phyloP scores from a whole-genome alignment of 371 early-diverging fungal species.

The Circinella minor region DNA sequence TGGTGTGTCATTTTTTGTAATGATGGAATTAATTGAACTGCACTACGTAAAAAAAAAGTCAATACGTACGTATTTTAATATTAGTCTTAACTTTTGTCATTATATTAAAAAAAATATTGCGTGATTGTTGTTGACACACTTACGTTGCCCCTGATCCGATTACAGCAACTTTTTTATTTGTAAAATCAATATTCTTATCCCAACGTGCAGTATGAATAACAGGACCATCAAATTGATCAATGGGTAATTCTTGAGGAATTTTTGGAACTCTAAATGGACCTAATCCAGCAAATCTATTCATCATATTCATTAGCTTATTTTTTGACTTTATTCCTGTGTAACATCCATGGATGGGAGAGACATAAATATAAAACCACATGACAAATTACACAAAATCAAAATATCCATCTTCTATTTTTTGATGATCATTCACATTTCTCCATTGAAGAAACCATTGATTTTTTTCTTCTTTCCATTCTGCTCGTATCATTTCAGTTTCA shows the following conservation, averaged over 20 bases:
- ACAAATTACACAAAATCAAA: conserved; percentile 38
- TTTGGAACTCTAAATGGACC: conserved; percentile 51
- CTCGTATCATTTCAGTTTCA: conserved; percentile 44
- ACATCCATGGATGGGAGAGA: no score
- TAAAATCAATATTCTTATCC: conserved; percentile 49
- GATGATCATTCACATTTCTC: conserved; percentile 7
- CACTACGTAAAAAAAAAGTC: conserved; percentile 29
- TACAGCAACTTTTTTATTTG: conserved; percentile 54
- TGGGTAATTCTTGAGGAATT: conserved; percentile 49
- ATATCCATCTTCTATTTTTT: conserved; percentile 13
- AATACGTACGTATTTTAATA: background rate
- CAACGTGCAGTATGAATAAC: conserved; percentile 56
- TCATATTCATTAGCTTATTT: no score
- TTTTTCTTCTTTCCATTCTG: conserved; percentile 47
- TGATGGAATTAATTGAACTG: conserved; percentile 57
- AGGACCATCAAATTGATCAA: conserved; percentile 41
- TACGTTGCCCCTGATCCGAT: conserved; percentile 63
- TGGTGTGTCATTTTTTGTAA: conserved; percentile 44
- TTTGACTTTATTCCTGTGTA: no score
- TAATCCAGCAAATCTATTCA: conserved; percentile 28
- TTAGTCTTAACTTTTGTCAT: no score
- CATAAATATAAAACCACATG: no score
- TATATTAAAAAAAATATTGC: no score
- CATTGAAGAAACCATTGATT: conserved; percentile 53
- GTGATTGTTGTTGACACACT: background rate